Percentiles rank a stretch among this genome's conserved stretches.
These are phyloP conservation scores for Chrysanthemum lavandulifolium DNA, from an alignment of 129 eudicot genomes.

Conservation along the genomic window DNA sequence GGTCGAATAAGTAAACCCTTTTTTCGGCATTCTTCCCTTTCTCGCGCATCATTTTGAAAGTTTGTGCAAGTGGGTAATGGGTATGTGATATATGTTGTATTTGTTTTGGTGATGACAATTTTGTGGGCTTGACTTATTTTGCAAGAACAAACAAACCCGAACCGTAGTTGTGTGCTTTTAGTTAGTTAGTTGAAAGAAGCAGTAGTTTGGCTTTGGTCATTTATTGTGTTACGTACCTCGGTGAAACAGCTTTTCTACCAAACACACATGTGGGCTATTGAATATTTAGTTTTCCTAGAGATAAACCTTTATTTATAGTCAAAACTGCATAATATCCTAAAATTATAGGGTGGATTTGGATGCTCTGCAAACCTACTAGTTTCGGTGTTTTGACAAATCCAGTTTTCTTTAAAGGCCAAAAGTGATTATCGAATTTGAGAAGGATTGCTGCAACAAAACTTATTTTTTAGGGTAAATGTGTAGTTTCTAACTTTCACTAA, in stretches of 20 bases:
- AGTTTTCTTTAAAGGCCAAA: background rate
- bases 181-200: slow-evolving; percentile 15
- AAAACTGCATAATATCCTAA: background rate
- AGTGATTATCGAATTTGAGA: background rate
- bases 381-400: background rate
- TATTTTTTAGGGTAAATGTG: background rate
- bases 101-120: slow-evolving; percentile 9
- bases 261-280: background rate
- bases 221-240: slow-evolving; percentile 2
- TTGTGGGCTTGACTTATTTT: slow-evolving; percentile 4
- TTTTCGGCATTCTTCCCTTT: background rate
- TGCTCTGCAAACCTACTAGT: too few species aligned
- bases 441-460: background rate
- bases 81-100: background rate
- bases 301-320: background rate
- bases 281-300: background rate
- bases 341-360: background rate
- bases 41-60: background rate
- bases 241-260: slow-evolving; percentile 2
- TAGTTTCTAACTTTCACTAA: background rate
- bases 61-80: slow-evolving; percentile 1
- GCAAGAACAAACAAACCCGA: slow-evolving; percentile 9
- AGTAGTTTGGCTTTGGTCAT: background rate
- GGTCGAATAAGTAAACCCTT: background rate
- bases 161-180: slow-evolving; percentile 3